Base-by-base conservation (phyloP, 495 filamentous ascomycete species). In the Pseudevernia furfuracea region DNA sequence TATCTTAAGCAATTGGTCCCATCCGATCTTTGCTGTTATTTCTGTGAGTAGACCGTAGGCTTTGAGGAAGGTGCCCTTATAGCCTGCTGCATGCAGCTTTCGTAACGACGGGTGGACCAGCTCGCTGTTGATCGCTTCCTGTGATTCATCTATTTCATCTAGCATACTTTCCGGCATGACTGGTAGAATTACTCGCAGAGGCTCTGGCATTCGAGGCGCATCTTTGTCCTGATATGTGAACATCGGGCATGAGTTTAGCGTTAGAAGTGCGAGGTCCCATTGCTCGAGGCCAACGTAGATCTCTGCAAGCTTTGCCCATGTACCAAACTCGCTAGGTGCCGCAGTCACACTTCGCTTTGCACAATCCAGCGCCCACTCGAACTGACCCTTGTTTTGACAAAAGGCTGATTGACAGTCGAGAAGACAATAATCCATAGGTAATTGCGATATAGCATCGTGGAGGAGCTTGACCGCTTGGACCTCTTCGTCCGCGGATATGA, bases 151-250 rank as follows among this genome's bases (percentile, higher is more conserved):
- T 69, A 97, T 95, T 71, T 98, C 94, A 63, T 98, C 94, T 63
- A 97, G 82, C 56, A 91, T 84, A n/a, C 89, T 92, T 74, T 97
- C 95, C 0, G 87, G 82, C 21, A 97, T 81, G 6, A 91, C 87
- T 0, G 94, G 94, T 28, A 98, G 84, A 71, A 89, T 84, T 63
- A 97, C 87, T 59, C 89, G 89, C 58, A 85, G 84, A 0, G 92
- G 91, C 67, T 94, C 90, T 25, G 94, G 94, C 88, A 96, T 92
- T 63, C 92, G 81, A 23, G 94, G 94, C 10, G 90, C 85, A 73
- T 98, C 94, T 69, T 96, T 97, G 74, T 98, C 94, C 73, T 97
- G 93, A 75, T 97, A 97, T 11, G 94, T 97, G 74, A 98, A 98
- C 94, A 98, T 98, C 6, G 94, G 94, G 67, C 95, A 98, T 5